A percentile compares a stretch with the other conserved stretches of the same genome.
phyloP scores from a whole-genome alignment of 306 rosid species.

The Corylus americana region DNA sequence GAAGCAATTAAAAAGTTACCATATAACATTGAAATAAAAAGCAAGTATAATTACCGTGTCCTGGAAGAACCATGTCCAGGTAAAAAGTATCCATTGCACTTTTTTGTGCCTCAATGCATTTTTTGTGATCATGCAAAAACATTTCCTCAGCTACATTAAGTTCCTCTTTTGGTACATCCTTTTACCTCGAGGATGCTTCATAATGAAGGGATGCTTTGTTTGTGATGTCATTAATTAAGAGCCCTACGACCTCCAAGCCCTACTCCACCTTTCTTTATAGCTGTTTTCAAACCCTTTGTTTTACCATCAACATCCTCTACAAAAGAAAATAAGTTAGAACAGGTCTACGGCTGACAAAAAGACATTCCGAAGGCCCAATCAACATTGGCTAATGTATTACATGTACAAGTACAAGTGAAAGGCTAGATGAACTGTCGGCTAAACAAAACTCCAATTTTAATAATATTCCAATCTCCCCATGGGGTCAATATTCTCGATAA shows the following conservation, averaged over 20 bases:
- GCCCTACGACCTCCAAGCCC: slow-evolving; percentile 45
- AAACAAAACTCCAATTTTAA: background rate
- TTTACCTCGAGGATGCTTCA: slow-evolving; percentile 38
- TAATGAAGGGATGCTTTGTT: slow-evolving; percentile 38
- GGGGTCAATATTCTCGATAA: no score
- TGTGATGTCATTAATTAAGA: slow-evolving; percentile 46
- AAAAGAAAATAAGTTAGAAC: slow-evolving; percentile 15
- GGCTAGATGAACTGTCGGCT: background rate
- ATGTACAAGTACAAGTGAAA: background rate
- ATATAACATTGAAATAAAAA: background rate
- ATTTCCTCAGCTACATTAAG: slow-evolving; percentile 49
- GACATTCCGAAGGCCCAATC: background rate
- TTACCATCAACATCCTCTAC: slow-evolving; percentile 35
- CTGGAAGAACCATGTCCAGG: slow-evolving; percentile 46
- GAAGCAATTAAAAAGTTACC: background rate
- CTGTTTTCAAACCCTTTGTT: slow-evolving; percentile 31
- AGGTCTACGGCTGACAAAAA: background rate
- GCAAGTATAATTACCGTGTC: slow-evolving; percentile 26
- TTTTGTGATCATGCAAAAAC: slow-evolving; percentile 58
- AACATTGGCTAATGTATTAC: background rate
- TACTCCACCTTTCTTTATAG: slow-evolving; percentile 40
- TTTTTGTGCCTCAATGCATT: slow-evolving; percentile 43
- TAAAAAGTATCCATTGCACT: slow-evolving; percentile 28
- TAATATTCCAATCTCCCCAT: background rate
- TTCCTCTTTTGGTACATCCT: slow-evolving; percentile 40